Evolutionary conservation across 495 filamentous ascomycete species (phyloP), one percentile per base, ranked within the genome.

Genomic region (Aspergillus haitiensis): DNA sequence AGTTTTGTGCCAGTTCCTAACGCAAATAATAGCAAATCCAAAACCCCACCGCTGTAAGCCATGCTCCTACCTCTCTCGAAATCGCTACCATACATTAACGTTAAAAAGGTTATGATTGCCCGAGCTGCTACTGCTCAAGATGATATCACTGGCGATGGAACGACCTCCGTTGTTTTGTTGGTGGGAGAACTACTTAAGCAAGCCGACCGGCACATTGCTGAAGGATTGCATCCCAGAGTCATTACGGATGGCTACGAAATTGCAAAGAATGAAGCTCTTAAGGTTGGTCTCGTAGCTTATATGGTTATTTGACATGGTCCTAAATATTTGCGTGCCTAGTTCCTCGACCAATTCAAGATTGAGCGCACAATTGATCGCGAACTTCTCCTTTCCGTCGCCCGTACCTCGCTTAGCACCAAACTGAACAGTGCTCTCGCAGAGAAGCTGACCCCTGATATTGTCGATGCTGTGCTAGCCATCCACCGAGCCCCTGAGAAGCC

Each of bases 201-300:
- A 78, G 94, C 94, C 39, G 90, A 97, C 67, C 85, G 94, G 67
- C 88, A 94, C 68, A 97, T 99, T 64, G 82, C 88, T 0, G 94
- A 99, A 71, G 94, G 94, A 15, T 78, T 99, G 60, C 94, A 99
- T 75, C 94, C 94, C 32, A 84, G 94, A 65, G 91, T 98, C 56
- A 94, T 99, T 72, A 97, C 94, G 27, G 93, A 98, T 73, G 94
- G 94, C 18, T 99, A 95, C 65, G 95, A 99, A 77, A 90, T 96
- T 68, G 94, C 93, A 4, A 98, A 97, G 84, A 86, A 79, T 27
- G 94, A 98, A 74, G 81, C 94, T 42, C 75, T 99, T 50, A 97
- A 96, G 85, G 92, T 78, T 21, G 54, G 66, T 36, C 51, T 31
- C 7, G 6, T 33, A 16, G 12, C 12, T 8, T 16, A 7, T 9